Conservation (phyloP, 2,329 filamentous ascomycete genomes). For the Cadophora sp. region DNA sequence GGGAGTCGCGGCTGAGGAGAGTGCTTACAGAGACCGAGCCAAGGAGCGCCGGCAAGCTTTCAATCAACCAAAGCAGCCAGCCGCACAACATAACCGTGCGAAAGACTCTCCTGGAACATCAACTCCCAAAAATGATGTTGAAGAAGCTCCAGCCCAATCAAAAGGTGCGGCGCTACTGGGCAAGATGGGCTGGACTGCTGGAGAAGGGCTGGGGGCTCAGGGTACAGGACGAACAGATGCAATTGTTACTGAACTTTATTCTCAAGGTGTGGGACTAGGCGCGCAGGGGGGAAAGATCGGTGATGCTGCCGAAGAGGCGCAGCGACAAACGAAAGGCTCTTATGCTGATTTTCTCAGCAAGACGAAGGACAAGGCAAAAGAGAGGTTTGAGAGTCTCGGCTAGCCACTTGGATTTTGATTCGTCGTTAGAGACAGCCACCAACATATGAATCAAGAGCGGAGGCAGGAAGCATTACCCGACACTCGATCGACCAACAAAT, state of each 20-base stretch:
- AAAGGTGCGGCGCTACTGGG: slow-evolving; percentile 72
- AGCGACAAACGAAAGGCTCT: slow-evolving; percentile 63
- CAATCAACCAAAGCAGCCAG: slow-evolving; percentile 64
- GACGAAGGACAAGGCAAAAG: slow-evolving; percentile 70
- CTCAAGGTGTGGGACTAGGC: slow-evolving; percentile 72
- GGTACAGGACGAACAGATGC: slow-evolving; percentile 68
- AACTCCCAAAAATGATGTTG: slow-evolving; percentile 45
- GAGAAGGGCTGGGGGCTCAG: slow-evolving; percentile 68
- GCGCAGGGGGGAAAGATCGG: slow-evolving; percentile 73
- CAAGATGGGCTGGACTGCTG: slow-evolving; percentile 76
- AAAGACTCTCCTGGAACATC: slow-evolving; percentile 38
- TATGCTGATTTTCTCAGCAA: slow-evolving; percentile 69
- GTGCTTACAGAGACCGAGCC: slow-evolving; percentile 61
- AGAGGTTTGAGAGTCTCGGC: slow-evolving; percentile 65
- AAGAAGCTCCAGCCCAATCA: slow-evolving; percentile 52
- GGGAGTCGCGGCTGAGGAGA: slow-evolving; percentile 30
- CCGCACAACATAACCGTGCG: slow-evolving; percentile 46
- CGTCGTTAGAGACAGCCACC: background rate
- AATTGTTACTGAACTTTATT: slow-evolving; percentile 69
- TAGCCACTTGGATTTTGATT: slow-evolving; percentile 32
- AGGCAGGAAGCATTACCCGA: background rate
- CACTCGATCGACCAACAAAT: background rate
- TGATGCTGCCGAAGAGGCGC: slow-evolving; percentile 69
- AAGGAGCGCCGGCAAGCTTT: slow-evolving; percentile 69
- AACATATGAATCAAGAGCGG: background rate